A percentile compares a stretch with the other conserved stretches of the same genome.
These are phyloP conservation scores for Zygoascus biomembranicola DNA, from an alignment of 805 yeast genomes.

Conservation along the genomic window DNA sequence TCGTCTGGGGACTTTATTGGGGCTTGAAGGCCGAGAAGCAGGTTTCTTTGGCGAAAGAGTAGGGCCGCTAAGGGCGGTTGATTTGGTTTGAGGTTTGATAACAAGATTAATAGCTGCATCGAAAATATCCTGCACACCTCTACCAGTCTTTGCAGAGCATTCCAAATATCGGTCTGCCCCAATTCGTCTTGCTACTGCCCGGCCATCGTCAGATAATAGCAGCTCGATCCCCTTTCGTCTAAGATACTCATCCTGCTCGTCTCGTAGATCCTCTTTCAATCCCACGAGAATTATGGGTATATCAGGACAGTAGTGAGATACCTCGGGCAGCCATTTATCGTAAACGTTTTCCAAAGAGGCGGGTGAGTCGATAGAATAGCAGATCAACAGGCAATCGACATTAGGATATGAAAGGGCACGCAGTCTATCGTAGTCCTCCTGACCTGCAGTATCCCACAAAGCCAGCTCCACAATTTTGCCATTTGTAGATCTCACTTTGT, in stretches of 20 bases:
- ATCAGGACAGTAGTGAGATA: constrained; percentile 71
- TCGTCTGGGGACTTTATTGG: neutral
- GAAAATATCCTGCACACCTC: constrained; percentile 62
- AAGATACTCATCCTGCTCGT: constrained; percentile 18
- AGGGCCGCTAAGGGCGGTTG: neutral
- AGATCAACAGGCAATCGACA: constrained; percentile 63
- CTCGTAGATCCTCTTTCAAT: constrained; percentile 58
- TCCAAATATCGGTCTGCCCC: constrained; percentile 68
- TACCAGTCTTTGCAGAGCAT: constrained; percentile 61
- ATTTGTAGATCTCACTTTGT: constrained; percentile 42
- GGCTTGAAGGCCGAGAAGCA: neutral
- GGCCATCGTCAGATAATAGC: constrained; percentile 36
- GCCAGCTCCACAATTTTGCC: constrained; percentile 57
- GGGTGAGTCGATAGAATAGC: constrained; percentile 60
- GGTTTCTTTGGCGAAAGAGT: neutral
- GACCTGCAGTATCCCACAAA: constrained; percentile 88
- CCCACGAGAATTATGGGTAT: constrained; percentile 78
- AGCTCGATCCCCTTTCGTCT: constrained; percentile 21
- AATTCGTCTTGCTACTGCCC: constrained; percentile 46
- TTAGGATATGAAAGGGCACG: constrained; percentile 77
- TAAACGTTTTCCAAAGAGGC: constrained; percentile 62
- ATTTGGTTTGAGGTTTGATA: constrained; percentile 5
- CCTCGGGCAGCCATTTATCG: constrained; percentile 86
- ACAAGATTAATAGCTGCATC: constrained; percentile 43
- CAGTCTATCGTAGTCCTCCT: constrained; percentile 74